Evolutionary conservation across 257 asterid genomes (phyloP).

Genomic region (Penstemon davidsonii): DNA sequence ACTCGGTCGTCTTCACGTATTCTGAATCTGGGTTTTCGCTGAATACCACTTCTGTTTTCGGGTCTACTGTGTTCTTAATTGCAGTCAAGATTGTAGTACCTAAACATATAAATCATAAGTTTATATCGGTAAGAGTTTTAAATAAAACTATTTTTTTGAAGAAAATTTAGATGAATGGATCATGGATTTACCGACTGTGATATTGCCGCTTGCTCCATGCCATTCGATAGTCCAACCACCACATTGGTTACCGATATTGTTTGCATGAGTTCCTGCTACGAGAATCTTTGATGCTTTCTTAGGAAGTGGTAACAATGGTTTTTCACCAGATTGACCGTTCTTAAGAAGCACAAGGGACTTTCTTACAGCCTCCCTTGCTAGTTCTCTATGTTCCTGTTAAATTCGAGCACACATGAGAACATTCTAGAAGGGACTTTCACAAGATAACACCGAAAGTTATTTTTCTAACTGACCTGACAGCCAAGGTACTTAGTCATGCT

Average conservation of each 20-base stretch:
- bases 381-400: constrained; percentile 38
- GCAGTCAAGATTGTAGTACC: constrained; percentile 41
- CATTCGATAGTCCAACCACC: constrained; percentile 42
- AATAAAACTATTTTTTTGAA: too few relatives aligned
- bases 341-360: constrained; percentile 40
- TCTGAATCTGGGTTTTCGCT: constrained; percentile 23
- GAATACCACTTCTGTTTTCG: constrained; percentile 28
- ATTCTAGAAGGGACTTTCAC: neutral
- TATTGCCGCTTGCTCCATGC: constrained; percentile 42
- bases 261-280: constrained; percentile 38
- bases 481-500: constrained; percentile 37
- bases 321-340: constrained; percentile 27
- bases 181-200: constrained; percentile 28
- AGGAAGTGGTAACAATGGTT: constrained; percentile 32
- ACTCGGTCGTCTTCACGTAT: constrained; percentile 29
- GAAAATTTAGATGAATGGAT: neutral
- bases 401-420: neutral
- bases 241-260: constrained; percentile 38
- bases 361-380: constrained; percentile 45
- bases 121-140: too few relatives aligned
- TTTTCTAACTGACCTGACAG: constrained; percentile 23
- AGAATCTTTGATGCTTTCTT: constrained; percentile 32
- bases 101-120: neutral
- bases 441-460: neutral
- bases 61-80: constrained; percentile 24